Evolutionary conservation across 768 basidiomycete species (phyloP).

Genomic region (Hygrocybe coccinea): DNA sequence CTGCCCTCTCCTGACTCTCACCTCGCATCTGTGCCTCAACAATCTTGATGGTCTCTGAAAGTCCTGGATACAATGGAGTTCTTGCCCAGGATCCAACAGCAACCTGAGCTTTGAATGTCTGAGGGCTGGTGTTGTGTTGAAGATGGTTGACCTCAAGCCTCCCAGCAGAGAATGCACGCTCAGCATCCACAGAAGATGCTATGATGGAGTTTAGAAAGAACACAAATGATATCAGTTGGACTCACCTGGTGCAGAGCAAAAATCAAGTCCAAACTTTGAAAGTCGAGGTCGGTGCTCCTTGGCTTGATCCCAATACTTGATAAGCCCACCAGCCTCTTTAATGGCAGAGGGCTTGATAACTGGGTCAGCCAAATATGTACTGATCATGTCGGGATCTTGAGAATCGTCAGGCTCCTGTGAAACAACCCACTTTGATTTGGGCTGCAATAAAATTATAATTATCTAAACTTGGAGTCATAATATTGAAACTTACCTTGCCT

Average conservation of each 20-base stretch:
- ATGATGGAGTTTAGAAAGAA: neutral
- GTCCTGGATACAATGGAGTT: conserved; percentile 13
- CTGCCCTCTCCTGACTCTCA: no score
- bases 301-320: neutral
- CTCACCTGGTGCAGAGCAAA: neutral
- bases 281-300: neutral
- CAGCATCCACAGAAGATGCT: conserved; percentile 32
- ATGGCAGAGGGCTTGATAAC: neutral
- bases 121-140: conserved; percentile 31
- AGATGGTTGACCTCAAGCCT: conserved; percentile 28
- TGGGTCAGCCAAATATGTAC: neutral
- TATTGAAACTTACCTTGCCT: neutral
- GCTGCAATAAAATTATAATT: neutral
- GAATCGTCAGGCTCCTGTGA: neutral
- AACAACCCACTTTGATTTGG: neutral
- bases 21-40: conserved; percentile 4
- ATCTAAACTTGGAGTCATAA: neutral
- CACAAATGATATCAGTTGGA: neutral
- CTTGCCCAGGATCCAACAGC: conserved; percentile 28
- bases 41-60: conserved; percentile 19
- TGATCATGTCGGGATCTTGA: neutral
- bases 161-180: conserved; percentile 33
- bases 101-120: conserved; percentile 32
- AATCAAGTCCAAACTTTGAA: neutral
- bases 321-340: neutral